These are phyloP conservation scores for Blastomyces parvus DNA, from an alignment of 2,329 filamentous ascomycete species.

Conservation along the genomic window DNA sequence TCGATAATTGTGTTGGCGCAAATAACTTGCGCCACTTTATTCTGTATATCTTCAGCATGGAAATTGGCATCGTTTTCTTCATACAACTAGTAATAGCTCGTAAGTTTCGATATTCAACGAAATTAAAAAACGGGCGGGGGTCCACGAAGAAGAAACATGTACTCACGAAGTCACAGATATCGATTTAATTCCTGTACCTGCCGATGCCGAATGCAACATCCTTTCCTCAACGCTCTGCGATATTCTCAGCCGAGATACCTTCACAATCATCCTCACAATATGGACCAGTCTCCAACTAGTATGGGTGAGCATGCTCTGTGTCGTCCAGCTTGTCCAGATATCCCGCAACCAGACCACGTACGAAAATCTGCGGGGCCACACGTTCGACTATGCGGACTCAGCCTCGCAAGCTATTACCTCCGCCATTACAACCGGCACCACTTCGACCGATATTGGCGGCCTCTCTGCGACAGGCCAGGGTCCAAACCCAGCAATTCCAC, in stretches of 20 bases:
- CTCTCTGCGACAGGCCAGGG: constrained; percentile 58
- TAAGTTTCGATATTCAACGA: constrained; percentile 36
- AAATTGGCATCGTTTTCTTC: constrained; percentile 62
- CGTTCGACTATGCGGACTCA: constrained; percentile 47
- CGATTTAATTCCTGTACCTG: constrained; percentile 46
- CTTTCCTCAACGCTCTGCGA: constrained; percentile 67
- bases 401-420: constrained; percentile 51
- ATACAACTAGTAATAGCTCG: constrained; percentile 64
- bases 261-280: constrained; percentile 66
- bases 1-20: constrained; percentile 88
- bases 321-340: constrained; percentile 88
- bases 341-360: constrained; percentile 89
- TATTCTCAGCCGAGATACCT: constrained; percentile 69
- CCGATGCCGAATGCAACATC: constrained; percentile 54
- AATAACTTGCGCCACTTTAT: constrained; percentile 97
- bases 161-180: constrained; percentile 48
- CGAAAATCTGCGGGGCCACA: constrained; percentile 84
- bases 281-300: constrained; percentile 80
- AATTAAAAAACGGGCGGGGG: background rate
- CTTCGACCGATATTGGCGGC: constrained; percentile 57
- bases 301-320: constrained; percentile 95
- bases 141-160: background rate
- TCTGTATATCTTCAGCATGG: constrained; percentile 71
- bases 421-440: constrained; percentile 61
- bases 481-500: constrained; percentile 48